Evolutionary conservation across 192 early-diverging fungal species (phyloP).

Genomic region (Polychytrium aggregatum): DNA sequence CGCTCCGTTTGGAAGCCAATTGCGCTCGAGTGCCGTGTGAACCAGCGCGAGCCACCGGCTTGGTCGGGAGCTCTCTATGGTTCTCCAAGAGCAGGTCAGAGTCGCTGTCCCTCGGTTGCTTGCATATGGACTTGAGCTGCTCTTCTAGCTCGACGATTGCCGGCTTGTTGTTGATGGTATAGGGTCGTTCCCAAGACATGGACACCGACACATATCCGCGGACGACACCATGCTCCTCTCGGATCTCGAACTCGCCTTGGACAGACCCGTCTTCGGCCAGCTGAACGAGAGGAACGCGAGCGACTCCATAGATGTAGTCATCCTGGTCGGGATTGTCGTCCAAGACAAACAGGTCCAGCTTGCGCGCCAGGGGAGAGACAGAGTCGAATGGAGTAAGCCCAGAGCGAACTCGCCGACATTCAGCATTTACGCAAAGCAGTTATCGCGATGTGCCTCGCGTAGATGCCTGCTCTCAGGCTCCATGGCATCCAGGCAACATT

Average conservation of each 20-base stretch:
- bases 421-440: neutral
- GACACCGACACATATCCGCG: neutral
- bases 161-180: neutral
- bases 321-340: slow-evolving; percentile 24
- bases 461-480: no score
- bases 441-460: no score
- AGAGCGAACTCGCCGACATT: neutral
- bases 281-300: slow-evolving; percentile 16
- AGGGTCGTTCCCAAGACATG: neutral
- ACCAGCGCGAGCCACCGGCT: neutral
- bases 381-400: neutral
- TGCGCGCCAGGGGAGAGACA: neutral
- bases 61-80: neutral
- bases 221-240: no score
- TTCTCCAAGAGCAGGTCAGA: neutral
- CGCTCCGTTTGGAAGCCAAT: no score
- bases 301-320: slow-evolving; percentile 27
- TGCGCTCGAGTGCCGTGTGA: no score
- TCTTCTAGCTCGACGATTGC: neutral
- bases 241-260: slow-evolving; percentile 15
- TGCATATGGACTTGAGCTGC: neutral
- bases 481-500: no score
- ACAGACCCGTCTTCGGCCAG: slow-evolving; percentile 20
- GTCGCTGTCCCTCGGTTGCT: neutral
- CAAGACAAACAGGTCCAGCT: slow-evolving; percentile 18